Base-by-base conservation (phyloP, 1,139 yeast species). In the Kurtzmaniella quercitrusa region DNA sequence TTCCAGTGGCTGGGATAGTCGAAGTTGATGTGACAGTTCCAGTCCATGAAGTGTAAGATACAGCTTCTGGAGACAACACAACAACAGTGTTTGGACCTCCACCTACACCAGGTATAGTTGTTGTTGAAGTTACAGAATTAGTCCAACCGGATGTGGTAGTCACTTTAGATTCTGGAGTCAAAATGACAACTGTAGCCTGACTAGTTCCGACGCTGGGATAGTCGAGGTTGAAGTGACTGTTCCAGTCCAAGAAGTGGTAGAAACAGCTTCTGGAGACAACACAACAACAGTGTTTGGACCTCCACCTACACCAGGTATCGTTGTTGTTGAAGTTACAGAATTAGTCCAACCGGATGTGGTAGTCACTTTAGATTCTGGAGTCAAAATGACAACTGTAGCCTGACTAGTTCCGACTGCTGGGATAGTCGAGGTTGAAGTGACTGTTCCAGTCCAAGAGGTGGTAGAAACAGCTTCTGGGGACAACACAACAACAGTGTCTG, bases 391-490 rank as follows among this genome's bases (percentile, higher is more conserved):
- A 14, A 31, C 8, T 4, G 36, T 31, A 16, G 16, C 36, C 14
- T 14, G 11, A 9, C 5, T 18, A 15, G 18, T 9, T 12, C 36
- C 18, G 18, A 4, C 10, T 14, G 16, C 36, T 11, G 36, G 36
- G 14, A 31, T 16, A 11, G 36, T 31, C 6, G 18, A 14, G 18
- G 36, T 31, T 3, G 36, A 31, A 9, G 36, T 31, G 6, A 14
- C 36, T 12, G 36, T 14, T 31, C 36, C 36, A 31, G 36, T 31
- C 36, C 36, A 31, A 5, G 36, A 31, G 10, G 18, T 31, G 36
- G 3, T 5, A 16, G 36, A 14, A 10, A 31, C 18, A 15, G 16
- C 16, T 14, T 31, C 36, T 9, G 36, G 36, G 14, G 36, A 14
- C 17, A 31, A 31, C 6, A 31, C 10, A 10, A 31, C 17, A 6